Base-by-base conservation (phyloP, 148 eudicot species). In the Suaeda aralocaspica region DNA sequence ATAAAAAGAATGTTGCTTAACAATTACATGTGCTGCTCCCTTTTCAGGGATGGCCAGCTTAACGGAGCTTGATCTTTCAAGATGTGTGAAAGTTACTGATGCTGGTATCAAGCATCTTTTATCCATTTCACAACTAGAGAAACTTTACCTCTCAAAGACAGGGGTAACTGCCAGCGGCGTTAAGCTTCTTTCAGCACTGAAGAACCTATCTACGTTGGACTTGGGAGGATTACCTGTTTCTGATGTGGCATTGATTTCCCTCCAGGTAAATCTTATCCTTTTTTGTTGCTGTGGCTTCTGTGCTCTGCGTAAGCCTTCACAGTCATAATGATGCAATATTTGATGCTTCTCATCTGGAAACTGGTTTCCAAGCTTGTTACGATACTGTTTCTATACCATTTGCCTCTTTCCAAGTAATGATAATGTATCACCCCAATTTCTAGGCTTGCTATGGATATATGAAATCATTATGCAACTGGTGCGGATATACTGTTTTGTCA, bases 181-280 rank as follows among this genome's bases (percentile, higher is more conserved):
- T 22, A 77, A 69, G 68, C 86, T 82, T 64, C 85, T 94, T 19
- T 61, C 88, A 72, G 80, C 84, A 30, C 88, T 94, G 39, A 62
- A 45, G 39, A 82, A 89, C 72, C 77, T 94, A 41, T 74, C 76
- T 62, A 71, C 61, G 29, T 71, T 94, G 76, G 91, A 91, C 76
- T 79, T 94, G 78, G 98, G 98, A 78, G 97, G 96, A 39, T 80
- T 94, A 52, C 87, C 83, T 78, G 89, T 94, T 67, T 76, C 88
- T 66, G 97, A 94, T 79, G 66, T 15, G 28, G 83, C 86, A 49
- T 78, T 94, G 56, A 68, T 63, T 70, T 87, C 87, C 76, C 91
- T 94, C 36, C 86, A 81, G 92, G 98, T 89, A 74, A 48, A 19
- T 3, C 8, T 51, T 21, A 4, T 31, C 31, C 63, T 25, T 24